A percentile compares a stretch with the other conserved stretches of the same genome.
Evolutionary conservation across 129 eudicot species (phyloP).

Genomic region (Tanacetum coccineum): DNA sequence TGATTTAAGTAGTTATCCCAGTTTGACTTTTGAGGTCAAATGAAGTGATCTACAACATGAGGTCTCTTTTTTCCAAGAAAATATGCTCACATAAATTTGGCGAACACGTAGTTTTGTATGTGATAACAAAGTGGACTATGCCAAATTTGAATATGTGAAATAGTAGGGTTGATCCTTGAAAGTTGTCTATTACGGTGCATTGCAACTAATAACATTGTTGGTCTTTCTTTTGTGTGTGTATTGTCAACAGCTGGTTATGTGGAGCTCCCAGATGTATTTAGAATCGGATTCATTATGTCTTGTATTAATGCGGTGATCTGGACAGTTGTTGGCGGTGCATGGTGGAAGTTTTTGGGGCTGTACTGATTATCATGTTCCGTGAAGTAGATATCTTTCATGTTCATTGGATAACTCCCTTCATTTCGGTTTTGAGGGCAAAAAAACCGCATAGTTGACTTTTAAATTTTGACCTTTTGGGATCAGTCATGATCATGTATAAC

Average conservation of each 20-base stretch:
- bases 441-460: constrained; percentile 15
- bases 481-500: constrained; percentile 20
- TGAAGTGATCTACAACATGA: background rate
- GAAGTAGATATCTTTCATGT: constrained; percentile 32
- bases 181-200: constrained; percentile 9
- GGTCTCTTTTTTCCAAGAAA: no score
- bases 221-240: background rate
- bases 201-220: constrained; percentile 12
- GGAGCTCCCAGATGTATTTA: constrained; percentile 89
- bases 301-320: constrained; percentile 66
- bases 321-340: constrained; percentile 70
- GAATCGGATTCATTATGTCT: constrained; percentile 68
- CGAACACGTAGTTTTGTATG: background rate
- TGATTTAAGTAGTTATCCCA: background rate
- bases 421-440: constrained; percentile 28
- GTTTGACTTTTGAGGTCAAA: constrained; percentile 19
- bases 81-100: background rate
- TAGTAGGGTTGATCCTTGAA: constrained; percentile 6
- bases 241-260: constrained; percentile 73
- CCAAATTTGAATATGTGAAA: background rate
- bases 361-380: constrained; percentile 41
- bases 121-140: background rate
- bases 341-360: constrained; percentile 97
- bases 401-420: constrained; percentile 23
- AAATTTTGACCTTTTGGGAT: constrained; percentile 27